Evolutionary conservation across 306 rosid species (phyloP).

Genomic region (Aeschynomene evenia): DNA sequence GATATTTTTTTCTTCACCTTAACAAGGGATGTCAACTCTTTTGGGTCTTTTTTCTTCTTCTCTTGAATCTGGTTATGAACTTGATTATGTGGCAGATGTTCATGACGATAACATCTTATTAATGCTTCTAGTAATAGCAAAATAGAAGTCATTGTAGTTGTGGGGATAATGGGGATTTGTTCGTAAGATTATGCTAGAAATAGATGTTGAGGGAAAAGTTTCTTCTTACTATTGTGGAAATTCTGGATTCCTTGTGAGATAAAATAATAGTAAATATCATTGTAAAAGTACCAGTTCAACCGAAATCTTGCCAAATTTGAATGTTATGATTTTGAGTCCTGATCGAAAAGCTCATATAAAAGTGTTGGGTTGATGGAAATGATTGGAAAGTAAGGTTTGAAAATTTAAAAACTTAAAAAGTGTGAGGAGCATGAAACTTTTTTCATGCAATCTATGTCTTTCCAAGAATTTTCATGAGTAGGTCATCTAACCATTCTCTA

Average conservation of each 20-base stretch:
- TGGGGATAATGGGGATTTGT: not conserved
- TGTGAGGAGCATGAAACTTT: not conserved
- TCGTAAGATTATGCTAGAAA: not conserved
- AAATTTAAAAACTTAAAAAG: slow-evolving; percentile 8
- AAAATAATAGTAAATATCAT: slow-evolving; percentile 1
- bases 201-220: not conserved
- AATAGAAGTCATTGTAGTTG: slow-evolving; percentile 48
- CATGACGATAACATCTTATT: slow-evolving; percentile 31
- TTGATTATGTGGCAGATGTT: not conserved
- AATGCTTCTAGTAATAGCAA: slow-evolving; percentile 43
- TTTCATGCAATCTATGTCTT: slow-evolving; percentile 21
- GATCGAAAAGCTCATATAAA: not conserved
- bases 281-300: not conserved
- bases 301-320: slow-evolving; percentile 20
- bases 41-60: slow-evolving; percentile 1
- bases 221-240: not conserved
- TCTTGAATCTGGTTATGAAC: not conserved
- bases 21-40: not conserved
- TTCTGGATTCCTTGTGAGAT: slow-evolving; percentile 12
- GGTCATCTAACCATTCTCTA: slow-evolving; percentile 23
- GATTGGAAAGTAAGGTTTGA: not conserved
- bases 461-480: not conserved
- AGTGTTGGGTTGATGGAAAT: not conserved
- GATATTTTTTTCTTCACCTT: slow-evolving; percentile 15
- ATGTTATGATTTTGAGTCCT: not conserved